phyloP scores from a whole-genome alignment of 768 basidiomycete species.

The Lactarius vividus region DNA sequence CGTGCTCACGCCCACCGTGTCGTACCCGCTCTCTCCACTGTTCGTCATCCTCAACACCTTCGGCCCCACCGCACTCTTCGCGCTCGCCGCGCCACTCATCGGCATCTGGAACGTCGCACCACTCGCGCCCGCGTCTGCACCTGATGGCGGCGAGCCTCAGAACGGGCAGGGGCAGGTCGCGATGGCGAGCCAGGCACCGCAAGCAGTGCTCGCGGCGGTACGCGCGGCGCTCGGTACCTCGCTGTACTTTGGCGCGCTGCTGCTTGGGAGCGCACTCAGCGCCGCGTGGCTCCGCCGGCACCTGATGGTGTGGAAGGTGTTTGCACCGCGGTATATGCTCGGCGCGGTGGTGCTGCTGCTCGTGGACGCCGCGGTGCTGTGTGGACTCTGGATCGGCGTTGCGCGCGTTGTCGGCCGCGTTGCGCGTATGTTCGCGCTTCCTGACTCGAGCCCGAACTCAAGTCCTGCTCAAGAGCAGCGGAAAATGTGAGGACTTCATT shows the following conservation, averaged over 20 bases:
- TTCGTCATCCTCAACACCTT: conserved; percentile 77
- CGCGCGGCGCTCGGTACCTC: conserved; percentile 44
- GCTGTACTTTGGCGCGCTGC: conserved; percentile 62
- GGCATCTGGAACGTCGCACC: conserved; percentile 86
- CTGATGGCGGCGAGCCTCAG: neutral
- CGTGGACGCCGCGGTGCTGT: conserved; percentile 65
- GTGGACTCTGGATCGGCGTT: conserved; percentile 61
- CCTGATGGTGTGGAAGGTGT: conserved; percentile 99
- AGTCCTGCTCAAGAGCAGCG: neutral
- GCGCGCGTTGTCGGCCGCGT: conserved; percentile 38
- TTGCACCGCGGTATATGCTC: conserved; percentile 91
- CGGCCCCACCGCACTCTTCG: conserved; percentile 65
- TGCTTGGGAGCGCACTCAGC: conserved; percentile 67
- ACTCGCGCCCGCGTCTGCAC: conserved; percentile 30
- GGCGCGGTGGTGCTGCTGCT: conserved; percentile 63
- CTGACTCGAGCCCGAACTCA: neutral
- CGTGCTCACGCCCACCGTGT: conserved; percentile 64
- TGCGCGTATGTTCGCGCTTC: conserved; percentile 30
- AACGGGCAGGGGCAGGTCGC: neutral
- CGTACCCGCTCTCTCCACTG: conserved; percentile 69
- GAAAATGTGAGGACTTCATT: neutral
- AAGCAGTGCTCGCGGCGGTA: neutral
- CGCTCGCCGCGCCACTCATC: conserved; percentile 66
- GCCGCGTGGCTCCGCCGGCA: conserved; percentile 79
- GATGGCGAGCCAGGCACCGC: conserved; percentile 29